Conservation (phyloP, 2,329 filamentous ascomycete genomes). For the Diaporthe vaccinii region DNA sequence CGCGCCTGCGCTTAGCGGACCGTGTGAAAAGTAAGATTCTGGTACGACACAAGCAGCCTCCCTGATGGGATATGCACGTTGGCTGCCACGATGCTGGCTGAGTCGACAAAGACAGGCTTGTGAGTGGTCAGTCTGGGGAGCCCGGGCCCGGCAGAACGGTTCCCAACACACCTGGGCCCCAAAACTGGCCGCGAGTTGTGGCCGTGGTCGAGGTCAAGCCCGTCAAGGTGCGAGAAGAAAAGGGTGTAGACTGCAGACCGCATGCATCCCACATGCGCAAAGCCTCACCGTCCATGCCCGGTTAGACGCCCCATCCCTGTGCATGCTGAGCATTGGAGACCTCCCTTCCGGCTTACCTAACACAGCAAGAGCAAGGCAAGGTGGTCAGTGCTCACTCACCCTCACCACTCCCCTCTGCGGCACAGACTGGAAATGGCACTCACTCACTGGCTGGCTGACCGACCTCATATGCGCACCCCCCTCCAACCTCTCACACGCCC, state of each 20-base stretch:
- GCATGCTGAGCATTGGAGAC: neutral
- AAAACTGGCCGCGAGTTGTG: constrained; percentile 19
- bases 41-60: constrained; percentile 21
- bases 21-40: constrained; percentile 27
- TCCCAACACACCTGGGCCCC: constrained; percentile 10
- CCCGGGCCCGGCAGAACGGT: constrained; percentile 37
- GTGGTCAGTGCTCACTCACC: neutral
- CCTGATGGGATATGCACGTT: constrained; percentile 11
- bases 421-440: neutral
- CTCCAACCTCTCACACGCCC: neutral
- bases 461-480: constrained; percentile 1
- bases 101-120: constrained; percentile 28
- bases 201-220: constrained; percentile 16
- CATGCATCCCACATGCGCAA: constrained; percentile 5
- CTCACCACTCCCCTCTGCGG: neutral
- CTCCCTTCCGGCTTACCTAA: constrained; percentile 26
- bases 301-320: neutral
- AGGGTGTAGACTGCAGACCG: neutral
- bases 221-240: neutral
- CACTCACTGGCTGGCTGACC: neutral
- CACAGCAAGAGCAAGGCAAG: neutral
- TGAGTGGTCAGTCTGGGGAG: constrained; percentile 19
- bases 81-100: constrained; percentile 28
- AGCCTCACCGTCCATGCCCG: constrained; percentile 13
- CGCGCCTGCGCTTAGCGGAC: constrained; percentile 28